A percentile compares a stretch with the other conserved stretches of the same genome.
phyloP scores from a whole-genome alignment of 2,329 filamentous ascomycete species.

The Cryoendolithus antarcticus region DNA sequence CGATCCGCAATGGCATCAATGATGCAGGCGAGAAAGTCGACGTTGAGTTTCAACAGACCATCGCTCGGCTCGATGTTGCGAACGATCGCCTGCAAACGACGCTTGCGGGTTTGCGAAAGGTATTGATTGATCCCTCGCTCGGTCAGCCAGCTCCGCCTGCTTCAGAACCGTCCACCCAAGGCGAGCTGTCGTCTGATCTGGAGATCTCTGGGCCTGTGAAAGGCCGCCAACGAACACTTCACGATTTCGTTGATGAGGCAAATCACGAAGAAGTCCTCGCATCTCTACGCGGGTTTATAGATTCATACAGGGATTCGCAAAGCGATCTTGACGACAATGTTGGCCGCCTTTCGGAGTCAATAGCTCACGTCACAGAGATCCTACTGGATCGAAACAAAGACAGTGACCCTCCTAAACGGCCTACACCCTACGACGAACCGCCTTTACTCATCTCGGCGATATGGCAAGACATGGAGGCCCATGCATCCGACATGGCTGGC shows the following conservation, averaged over 20 bases:
- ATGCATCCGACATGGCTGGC: conserved; percentile 72
- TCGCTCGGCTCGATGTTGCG: conserved; percentile 47
- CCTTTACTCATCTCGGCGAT: conserved; percentile 31
- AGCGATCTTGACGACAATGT: conserved; percentile 42
- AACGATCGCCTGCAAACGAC: conserved; percentile 54
- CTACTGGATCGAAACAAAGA: conserved; percentile 5
- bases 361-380: conserved; percentile 8
- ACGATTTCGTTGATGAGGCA: conserved; percentile 66
- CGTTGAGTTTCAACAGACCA: conserved; percentile 31
- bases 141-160: conserved; percentile 32
- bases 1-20: conserved; percentile 31
- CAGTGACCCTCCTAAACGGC: conserved; percentile 15
- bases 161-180: conserved; percentile 8
- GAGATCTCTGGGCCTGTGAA: conserved; percentile 2
- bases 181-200: neutral
- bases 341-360: conserved; percentile 60
- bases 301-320: conserved; percentile 57
- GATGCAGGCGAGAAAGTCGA: conserved; percentile 29
- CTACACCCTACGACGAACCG: conserved; percentile 20
- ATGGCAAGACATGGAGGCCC: conserved; percentile 48
- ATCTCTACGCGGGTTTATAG: conserved; percentile 57
- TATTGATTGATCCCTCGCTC: conserved; percentile 51
- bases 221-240: conserved; percentile 43
- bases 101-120: conserved; percentile 51
- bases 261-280: conserved; percentile 54